Percentiles rank a stretch among this genome's conserved stretches.
Conservation (phyloP, 306 rosid genomes). For the Quercus parvula region DNA sequence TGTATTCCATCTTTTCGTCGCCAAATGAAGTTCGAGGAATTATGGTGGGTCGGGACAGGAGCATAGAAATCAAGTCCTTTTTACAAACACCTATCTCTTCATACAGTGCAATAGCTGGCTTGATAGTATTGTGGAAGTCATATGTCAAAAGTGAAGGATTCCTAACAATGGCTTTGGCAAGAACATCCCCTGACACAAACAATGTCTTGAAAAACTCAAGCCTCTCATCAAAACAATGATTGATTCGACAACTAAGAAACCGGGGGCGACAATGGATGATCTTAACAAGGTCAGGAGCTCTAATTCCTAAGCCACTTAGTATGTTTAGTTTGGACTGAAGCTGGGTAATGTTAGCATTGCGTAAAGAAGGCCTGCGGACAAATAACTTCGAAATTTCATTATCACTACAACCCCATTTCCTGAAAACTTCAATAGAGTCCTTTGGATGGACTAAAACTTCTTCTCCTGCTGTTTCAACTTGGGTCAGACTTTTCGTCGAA, state of each 20-base stretch:
- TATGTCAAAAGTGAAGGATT: constrained; percentile 67
- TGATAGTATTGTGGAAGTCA: constrained; percentile 32
- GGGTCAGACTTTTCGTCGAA: constrained; percentile 52
- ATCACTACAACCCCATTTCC: constrained; percentile 71
- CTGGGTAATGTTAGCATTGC: constrained; percentile 28
- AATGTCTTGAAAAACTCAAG: no score
- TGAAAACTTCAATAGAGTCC: constrained; percentile 41
- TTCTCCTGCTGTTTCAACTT: constrained; percentile 9
- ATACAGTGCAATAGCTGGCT: constrained; percentile 43
- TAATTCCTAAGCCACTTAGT: constrained; percentile 49
- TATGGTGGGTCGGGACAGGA: constrained; percentile 19
- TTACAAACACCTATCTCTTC: constrained; percentile 52
- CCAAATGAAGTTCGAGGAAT: neutral
- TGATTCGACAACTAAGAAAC: constrained; percentile 40
- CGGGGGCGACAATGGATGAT: constrained; percentile 61
- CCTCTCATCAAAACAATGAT: constrained; percentile 5
- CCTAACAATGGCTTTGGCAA: constrained; percentile 64
- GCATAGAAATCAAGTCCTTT: constrained; percentile 57
- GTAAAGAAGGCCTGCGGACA: constrained; percentile 42
- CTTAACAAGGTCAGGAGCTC: constrained; percentile 52
- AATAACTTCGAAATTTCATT: constrained; percentile 42
- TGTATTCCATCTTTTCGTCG: neutral
- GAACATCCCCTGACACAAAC: constrained; percentile 13
- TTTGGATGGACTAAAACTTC: neutral
- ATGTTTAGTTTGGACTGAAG: constrained; percentile 48